phyloP scores from a whole-genome alignment of 768 basidiomycete species.

The Phaeotremella fagi region DNA sequence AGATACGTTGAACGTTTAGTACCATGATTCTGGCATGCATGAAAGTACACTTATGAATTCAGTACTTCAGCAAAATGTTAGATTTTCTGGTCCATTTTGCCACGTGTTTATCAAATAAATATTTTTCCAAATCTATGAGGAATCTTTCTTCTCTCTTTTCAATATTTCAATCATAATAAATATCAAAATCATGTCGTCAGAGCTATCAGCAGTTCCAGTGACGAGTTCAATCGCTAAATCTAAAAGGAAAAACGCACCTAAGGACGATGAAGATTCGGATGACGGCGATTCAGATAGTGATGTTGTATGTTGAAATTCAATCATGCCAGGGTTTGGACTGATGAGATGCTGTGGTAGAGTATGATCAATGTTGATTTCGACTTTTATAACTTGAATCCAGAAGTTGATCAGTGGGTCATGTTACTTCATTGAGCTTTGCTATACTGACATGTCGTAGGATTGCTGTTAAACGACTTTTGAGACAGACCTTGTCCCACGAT shows the following conservation, averaged over 20 bases:
- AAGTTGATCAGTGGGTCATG: constrained; percentile 64
- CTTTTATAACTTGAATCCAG: constrained; percentile 81
- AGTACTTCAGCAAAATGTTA: no score
- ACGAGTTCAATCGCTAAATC: constrained; percentile 23
- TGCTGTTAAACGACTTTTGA: constrained; percentile 56
- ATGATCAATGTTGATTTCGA: constrained; percentile 86
- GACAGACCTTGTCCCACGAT: constrained; percentile 67
- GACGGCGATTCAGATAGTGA: constrained; percentile 32
- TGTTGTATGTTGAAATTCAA: constrained; percentile 30
- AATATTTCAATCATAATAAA: no score
- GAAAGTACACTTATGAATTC: no score
- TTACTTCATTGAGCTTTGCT: neutral
- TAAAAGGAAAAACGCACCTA: constrained; percentile 39
- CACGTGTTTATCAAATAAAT: no score
- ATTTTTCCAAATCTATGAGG: no score
- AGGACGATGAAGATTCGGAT: constrained; percentile 37
- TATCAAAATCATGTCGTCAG: no score
- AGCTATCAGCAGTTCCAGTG: constrained; percentile 27
- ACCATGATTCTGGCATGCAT: no score
- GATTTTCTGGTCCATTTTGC: no score
- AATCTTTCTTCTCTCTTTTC: no score
- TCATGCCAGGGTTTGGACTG: neutral
- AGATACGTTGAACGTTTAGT: no score
- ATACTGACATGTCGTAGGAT: constrained; percentile 41
- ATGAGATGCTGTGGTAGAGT: constrained; percentile 49